Evolutionary conservation across 306 rosid genomes (phyloP).

Genomic region (Albizia julibrissin): DNA sequence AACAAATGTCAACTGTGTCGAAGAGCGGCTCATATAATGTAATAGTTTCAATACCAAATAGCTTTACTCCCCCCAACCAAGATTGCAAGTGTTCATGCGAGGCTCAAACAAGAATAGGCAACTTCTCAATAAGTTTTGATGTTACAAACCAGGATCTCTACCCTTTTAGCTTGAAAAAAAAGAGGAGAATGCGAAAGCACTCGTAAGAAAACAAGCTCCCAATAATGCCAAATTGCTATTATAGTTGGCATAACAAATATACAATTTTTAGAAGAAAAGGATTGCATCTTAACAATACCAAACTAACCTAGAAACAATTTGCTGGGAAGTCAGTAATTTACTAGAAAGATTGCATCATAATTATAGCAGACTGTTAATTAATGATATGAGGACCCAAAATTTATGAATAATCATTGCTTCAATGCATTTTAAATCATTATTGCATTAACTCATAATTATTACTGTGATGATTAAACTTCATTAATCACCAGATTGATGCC

Average conservation of each 20-base stretch:
- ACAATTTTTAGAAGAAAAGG: not conserved
- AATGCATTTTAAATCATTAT: slow-evolving; percentile 5
- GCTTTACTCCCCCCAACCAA: not conserved
- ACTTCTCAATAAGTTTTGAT: not conserved
- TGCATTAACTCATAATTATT: slow-evolving; percentile 16
- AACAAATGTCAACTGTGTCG: not conserved
- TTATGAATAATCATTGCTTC: slow-evolving; percentile 2
- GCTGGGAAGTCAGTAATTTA: not conserved
- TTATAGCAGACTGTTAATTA: not conserved
- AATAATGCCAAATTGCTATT: not conserved
- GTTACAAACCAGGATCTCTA: not conserved
- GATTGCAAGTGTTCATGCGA: not conserved
- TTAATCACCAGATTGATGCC: slow-evolving; percentile 20
- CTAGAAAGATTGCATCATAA: not conserved
- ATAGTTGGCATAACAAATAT: not conserved
- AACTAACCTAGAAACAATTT: not conserved
- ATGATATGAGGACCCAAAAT: slow-evolving; percentile 13
- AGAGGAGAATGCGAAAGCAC: not conserved
- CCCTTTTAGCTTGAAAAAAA: not conserved
- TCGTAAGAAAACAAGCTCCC: not conserved
- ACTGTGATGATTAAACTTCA: not conserved
- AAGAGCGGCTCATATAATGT: not conserved
- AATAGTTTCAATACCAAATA: not conserved
- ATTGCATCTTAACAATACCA: not conserved
- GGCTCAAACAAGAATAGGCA: not conserved